phyloP scores from a whole-genome alignment of 2,329 filamentous ascomycete species.

The Aureobasidium sp. region DNA sequence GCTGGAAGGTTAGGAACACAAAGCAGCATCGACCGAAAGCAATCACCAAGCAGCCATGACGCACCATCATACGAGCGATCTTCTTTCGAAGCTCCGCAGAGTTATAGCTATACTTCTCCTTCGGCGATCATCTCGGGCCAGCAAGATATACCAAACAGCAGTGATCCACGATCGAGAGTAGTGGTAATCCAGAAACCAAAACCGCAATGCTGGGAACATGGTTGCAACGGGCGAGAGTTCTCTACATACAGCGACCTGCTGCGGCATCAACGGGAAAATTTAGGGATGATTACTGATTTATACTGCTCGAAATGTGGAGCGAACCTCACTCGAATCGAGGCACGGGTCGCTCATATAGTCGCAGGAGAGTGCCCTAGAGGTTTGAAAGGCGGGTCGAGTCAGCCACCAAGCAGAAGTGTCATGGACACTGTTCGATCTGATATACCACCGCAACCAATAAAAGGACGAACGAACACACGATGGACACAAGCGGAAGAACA shows the following conservation, averaged over 20 bases:
- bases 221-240: conserved; percentile 91
- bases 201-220: conserved; percentile 94
- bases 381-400: too few relatives aligned
- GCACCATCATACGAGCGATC: background rate
- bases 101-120: conserved; percentile 15
- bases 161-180: conserved; percentile 28
- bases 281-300: conserved; percentile 80
- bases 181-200: conserved; percentile 54
- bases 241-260: conserved; percentile 94
- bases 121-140: conserved; percentile 12
- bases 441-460: conserved; percentile 51
- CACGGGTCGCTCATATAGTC: too few relatives aligned
- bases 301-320: conserved; percentile 86
- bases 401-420: too few relatives aligned
- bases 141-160: conserved; percentile 4
- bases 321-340: conserved; percentile 70
- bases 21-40: conserved; percentile 1
- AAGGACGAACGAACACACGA: conserved; percentile 95
- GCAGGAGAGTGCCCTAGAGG: too few relatives aligned
- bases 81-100: background rate
- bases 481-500: conserved; percentile 96
- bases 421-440: too few relatives aligned
- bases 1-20: conserved; percentile 1
- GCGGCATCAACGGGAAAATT: conserved; percentile 89
- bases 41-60: conserved; percentile 14